phyloP scores from a whole-genome alignment of 139 green algal genomes.

The Pseudopediastrum boryanum region DNA sequence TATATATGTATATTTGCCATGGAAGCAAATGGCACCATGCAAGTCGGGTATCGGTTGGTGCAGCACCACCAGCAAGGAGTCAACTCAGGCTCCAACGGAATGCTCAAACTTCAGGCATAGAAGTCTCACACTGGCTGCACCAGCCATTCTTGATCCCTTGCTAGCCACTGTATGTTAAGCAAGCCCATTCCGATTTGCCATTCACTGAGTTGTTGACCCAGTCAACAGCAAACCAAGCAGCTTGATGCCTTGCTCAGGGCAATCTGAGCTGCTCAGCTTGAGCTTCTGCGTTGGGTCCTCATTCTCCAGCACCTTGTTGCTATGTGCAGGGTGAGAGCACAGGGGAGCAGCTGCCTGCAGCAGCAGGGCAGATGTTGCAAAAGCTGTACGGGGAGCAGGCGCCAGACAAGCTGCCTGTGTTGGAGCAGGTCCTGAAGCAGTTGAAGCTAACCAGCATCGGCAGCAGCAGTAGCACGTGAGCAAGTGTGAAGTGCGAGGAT shows the following conservation, averaged over 20 bases:
- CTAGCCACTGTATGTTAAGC: not conserved
- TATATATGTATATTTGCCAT: too few relatives aligned
- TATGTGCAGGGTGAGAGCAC: not conserved
- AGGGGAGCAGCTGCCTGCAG: slow-evolving; percentile 56
- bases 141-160: too few relatives aligned
- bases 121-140: too few relatives aligned
- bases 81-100: too few relatives aligned
- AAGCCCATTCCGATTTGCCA: not conserved
- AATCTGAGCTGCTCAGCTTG: slow-evolving; percentile 3
- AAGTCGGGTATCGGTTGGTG: too few relatives aligned
- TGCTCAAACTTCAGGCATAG: too few relatives aligned
- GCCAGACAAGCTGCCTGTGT: slow-evolving; percentile 60
- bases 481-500: too few relatives aligned
- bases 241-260: not conserved
- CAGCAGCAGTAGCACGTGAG: too few relatives aligned
- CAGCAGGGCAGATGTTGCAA: slow-evolving; percentile 57
- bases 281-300: not conserved
- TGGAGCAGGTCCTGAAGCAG: slow-evolving; percentile 51
- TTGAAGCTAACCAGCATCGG: too few relatives aligned
- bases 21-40: too few relatives aligned
- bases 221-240: not conserved
- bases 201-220: not conserved
- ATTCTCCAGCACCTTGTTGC: not conserved
- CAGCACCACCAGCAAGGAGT: too few relatives aligned
- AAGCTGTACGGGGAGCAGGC: slow-evolving; percentile 64